Conservation (phyloP, 768 basidiomycete genomes). For the Candolleomyces aberdarensis region DNA sequence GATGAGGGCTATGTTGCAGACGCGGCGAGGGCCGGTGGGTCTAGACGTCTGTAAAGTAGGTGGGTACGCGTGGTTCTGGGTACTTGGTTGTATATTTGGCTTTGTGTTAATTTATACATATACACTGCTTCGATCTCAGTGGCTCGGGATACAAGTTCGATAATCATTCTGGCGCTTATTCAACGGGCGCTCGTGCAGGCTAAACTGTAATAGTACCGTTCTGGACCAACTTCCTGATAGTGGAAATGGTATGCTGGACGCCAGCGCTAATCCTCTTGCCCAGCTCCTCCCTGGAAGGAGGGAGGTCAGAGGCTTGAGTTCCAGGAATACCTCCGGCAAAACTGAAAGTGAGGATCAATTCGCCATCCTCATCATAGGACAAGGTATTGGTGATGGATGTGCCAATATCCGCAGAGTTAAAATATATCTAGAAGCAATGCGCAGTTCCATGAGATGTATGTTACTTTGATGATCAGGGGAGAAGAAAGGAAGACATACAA, state of each 20-base stretch:
- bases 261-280: slow-evolving; percentile 7
- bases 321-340: slow-evolving; percentile 16
- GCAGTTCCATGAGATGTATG: background rate
- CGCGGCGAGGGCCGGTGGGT: background rate
- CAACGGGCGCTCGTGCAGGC: too few species aligned
- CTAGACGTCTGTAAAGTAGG: background rate
- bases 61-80: too few species aligned
- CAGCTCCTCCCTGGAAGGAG: slow-evolving; percentile 1
- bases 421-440: slow-evolving; percentile 7
- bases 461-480: background rate
- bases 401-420: slow-evolving; percentile 5
- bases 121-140: too few species aligned
- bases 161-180: too few species aligned
- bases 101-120: too few species aligned
- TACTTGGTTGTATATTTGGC: too few species aligned
- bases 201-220: slow-evolving; percentile 3
- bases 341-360: slow-evolving; percentile 14
- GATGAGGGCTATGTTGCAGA: slow-evolving; percentile 14
- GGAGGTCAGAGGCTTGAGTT: background rate
- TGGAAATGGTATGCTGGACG: slow-evolving; percentile 6
- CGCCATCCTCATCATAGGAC: slow-evolving; percentile 13
- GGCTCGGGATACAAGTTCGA: too few species aligned
- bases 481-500: slow-evolving; percentile 2
- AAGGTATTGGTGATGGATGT: slow-evolving; percentile 11
- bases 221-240: slow-evolving; percentile 12